Evolutionary conservation across 2,329 filamentous ascomycete species (phyloP).

Genomic region (Apiospora sp.): DNA sequence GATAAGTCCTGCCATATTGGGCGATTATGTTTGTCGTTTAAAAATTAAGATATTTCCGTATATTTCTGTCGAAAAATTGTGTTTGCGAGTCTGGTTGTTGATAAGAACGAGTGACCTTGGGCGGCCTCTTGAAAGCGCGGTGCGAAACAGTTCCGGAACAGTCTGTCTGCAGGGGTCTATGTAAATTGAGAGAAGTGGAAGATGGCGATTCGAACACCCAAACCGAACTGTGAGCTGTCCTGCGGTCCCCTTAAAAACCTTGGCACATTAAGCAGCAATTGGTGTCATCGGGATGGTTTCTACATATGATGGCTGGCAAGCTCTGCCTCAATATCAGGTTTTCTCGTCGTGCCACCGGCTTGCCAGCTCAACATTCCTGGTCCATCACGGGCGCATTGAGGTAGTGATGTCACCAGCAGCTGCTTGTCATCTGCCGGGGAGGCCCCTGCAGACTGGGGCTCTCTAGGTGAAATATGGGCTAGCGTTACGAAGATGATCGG

Average conservation of each 20-base stretch:
- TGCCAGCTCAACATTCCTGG: conserved; percentile 15
- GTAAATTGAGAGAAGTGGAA: not conserved
- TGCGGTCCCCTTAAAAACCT: not conserved
- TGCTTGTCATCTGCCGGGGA: conserved; percentile 15
- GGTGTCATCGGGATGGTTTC: not conserved
- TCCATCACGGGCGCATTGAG: not conserved
- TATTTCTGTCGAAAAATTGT: not conserved
- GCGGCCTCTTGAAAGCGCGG: conserved; percentile 1
- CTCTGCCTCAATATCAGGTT: conserved; percentile 10
- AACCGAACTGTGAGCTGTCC: not conserved
- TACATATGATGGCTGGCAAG: not conserved
- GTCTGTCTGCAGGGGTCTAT: not conserved
- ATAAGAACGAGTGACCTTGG: not conserved
- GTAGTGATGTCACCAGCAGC: conserved; percentile 16
- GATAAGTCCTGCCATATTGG: conserved; percentile 60
- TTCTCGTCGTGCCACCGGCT: conserved; percentile 11
- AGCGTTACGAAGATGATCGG: not conserved
- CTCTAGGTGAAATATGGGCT: not conserved
- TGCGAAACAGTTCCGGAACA: conserved; percentile 12
- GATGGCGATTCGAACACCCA: not conserved
- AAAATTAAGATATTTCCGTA: not conserved
- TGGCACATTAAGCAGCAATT: conserved; percentile 10
- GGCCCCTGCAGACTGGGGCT: not conserved
- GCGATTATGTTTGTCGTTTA: not conserved
- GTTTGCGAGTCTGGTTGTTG: not conserved